Evolutionary conservation across 164 flowering plant genomes (phyloP), one percentile per base, ranked within the genome.

Genomic region (Chimonanthus salicifolius): DNA sequence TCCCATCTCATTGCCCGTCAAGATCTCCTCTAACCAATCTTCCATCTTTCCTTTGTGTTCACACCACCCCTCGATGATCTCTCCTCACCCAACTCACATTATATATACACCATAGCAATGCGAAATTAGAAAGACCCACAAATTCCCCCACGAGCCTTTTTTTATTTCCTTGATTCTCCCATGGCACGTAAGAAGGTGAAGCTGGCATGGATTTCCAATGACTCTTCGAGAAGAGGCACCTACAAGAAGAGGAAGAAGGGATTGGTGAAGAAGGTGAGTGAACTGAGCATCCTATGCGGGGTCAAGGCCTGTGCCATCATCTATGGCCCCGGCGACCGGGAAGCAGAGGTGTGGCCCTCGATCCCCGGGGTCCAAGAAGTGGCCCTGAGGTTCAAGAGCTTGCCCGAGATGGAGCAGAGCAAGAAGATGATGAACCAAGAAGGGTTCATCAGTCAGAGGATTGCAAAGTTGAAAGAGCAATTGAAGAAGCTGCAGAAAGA

Each of bases 341-440:
- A 81, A 11, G 94, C 92, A 0, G 89, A 90, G 10, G 82, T 87
- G 2, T 89, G 92, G 92, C 95, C 94, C 0, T 77, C 86, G 6
- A 71, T 67, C 0, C 0, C 64, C 0, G 89, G 79, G 0, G 92
- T 75, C 15, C 85, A 78, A 21, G 80, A 78, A 0, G 82, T 88
- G 20, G 20, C 89, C 6, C 48, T 81, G 0, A 64, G 75, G 69
- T 92, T 87, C 80, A 85, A 74, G 72, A 75, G 66, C 73, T 72
- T 88, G 87, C 88, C 94, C 0, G 88, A 86, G 78, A 80, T 84
- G 85, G 93, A 90, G 58, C 89, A 90, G 58, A 76, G 83, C 81
- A 88, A 88, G 85, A 92, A 92, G 71, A 90, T 87, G 92, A 81
- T 88, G 79, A 86, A 85, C 75, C 91, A 87, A 47, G 94, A 88